Conservation (phyloP, 768 basidiomycete species). For the Naganishia randhawae region DNA sequence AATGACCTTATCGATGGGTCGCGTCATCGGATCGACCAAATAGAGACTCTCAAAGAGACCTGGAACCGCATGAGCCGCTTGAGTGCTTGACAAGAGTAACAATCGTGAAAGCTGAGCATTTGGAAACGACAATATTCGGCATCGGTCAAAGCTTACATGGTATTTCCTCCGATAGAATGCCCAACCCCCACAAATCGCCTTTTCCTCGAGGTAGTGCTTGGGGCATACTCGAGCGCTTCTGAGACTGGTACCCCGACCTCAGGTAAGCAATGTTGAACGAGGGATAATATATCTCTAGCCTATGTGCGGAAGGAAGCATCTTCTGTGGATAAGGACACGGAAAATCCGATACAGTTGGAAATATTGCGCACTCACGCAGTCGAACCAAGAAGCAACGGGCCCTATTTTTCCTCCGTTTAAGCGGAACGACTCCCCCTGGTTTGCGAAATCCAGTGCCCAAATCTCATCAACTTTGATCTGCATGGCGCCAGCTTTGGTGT, state of each 20-base stretch:
- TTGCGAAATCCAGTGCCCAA: conserved; percentile 77
- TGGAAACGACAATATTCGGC: neutral
- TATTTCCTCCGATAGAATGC: conserved; percentile 80
- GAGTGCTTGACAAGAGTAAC: conserved; percentile 53
- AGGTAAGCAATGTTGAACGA: conserved; percentile 17
- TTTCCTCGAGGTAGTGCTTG: neutral
- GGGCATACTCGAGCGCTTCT: neutral
- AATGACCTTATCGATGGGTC: conserved; percentile 42
- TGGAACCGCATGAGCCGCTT: conserved; percentile 64
- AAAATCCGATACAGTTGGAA: neutral
- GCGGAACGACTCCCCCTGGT: conserved; percentile 79
- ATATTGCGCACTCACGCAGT: conserved; percentile 57
- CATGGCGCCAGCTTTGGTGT: conserved; percentile 19
- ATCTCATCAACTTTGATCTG: conserved; percentile 61
- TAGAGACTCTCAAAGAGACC: conserved; percentile 67
- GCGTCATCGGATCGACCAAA: conserved; percentile 73
- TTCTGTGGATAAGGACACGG: neutral
- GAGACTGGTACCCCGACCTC: neutral
- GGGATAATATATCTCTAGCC: conserved; percentile 58
- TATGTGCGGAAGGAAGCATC: conserved; percentile 36
- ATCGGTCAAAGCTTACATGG: conserved; percentile 57
- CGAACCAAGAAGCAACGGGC: conserved; percentile 48
- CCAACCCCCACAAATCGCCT: conserved; percentile 63
- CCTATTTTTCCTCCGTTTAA: conserved; percentile 61
- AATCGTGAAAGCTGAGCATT: neutral